phyloP scores from a whole-genome alignment of 345 rosid genomes.

The Syzygium grande region DNA sequence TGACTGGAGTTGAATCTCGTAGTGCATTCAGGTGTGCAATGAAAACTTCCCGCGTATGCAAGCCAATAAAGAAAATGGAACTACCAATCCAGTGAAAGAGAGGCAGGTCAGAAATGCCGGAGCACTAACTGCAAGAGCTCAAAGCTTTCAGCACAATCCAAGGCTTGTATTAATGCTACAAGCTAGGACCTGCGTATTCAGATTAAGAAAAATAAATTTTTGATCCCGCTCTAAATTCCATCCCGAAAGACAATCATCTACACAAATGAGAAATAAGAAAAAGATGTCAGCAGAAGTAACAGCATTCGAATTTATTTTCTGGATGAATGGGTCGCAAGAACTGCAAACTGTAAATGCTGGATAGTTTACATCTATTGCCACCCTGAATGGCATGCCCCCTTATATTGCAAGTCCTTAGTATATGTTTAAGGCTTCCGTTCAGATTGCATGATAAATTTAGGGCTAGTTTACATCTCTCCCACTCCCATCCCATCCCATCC shows the following conservation, averaged over 20 bases:
- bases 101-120: neutral
- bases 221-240: neutral
- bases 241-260: neutral
- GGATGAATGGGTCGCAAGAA: neutral
- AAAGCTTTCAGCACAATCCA: conserved; percentile 4
- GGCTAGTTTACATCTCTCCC: neutral
- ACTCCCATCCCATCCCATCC: neutral
- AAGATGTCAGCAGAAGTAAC: neutral
- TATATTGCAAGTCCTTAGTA: neutral
- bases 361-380: neutral
- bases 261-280: neutral
- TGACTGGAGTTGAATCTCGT: neutral
- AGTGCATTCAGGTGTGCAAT: neutral
- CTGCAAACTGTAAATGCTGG: neutral
- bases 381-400: neutral
- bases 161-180: neutral
- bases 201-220: neutral
- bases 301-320: neutral
- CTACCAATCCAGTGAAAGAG: neutral
- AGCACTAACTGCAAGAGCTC: conserved; percentile 4
- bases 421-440: neutral
- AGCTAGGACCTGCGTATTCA: neutral
- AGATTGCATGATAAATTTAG: neutral
- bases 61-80: neutral
- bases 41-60: neutral